Percentiles rank a stretch among this genome's conserved stretches.
These are phyloP conservation scores for Coleophoma cylindrospora DNA, from an alignment of 2,329 filamentous ascomycete species.

Conservation along the genomic window DNA sequence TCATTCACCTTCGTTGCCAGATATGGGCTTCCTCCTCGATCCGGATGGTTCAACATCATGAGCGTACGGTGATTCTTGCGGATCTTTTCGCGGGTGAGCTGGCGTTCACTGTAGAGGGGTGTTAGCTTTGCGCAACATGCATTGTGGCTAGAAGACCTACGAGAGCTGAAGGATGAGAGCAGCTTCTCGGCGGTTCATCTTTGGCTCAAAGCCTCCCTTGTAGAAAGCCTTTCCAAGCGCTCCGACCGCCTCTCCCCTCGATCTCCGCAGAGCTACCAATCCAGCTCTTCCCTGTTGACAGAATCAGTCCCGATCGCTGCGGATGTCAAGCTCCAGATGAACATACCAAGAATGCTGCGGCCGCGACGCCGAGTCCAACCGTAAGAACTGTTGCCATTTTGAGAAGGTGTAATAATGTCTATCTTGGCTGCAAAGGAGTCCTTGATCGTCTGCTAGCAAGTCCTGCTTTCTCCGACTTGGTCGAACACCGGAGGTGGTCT, in stretches of 20 bases:
- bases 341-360: conserved; percentile 60
- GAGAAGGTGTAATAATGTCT: not conserved
- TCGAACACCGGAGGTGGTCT: no score
- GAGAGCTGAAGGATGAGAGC: conserved; percentile 84
- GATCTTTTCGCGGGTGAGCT: conserved; percentile 85
- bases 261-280: conserved; percentile 81
- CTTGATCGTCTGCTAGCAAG: no score
- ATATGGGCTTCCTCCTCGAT: conserved; percentile 94
- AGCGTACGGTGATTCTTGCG: conserved; percentile 92
- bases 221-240: conserved; percentile 89
- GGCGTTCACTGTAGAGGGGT: conserved; percentile 63
- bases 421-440: no score
- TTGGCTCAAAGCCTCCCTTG: conserved; percentile 96
- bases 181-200: conserved; percentile 91
- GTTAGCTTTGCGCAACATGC: not conserved
- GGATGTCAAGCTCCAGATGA: not conserved
- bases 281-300: conserved; percentile 75
- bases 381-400: conserved; percentile 55
- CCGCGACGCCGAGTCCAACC: conserved; percentile 56
- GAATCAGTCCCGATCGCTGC: no score
- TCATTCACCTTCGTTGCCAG: conserved; percentile 98
- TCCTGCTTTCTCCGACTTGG: no score
- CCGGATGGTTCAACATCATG: conserved; percentile 97
- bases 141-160: conserved; percentile 43
- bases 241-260: conserved; percentile 66